Evolutionary conservation across 257 asterid species (phyloP).

Genomic region (Ocimum tenuiflorum): DNA sequence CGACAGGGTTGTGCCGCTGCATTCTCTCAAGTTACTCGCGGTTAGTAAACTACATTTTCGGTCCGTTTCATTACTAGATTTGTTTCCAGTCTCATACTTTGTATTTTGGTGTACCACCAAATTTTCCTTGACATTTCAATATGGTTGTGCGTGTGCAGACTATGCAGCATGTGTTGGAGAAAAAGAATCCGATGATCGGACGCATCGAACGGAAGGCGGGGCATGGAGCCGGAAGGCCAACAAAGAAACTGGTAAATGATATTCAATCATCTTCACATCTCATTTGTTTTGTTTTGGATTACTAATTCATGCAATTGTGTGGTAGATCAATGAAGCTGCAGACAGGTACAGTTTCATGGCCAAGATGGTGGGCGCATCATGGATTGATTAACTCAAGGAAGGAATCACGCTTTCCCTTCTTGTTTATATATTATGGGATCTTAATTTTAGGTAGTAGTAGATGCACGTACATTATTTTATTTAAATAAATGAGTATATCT

Average conservation of each 20-base stretch:
- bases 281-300: neutral
- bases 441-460: too few species aligned
- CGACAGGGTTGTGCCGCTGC: conserved; percentile 76
- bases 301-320: neutral
- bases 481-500: too few species aligned
- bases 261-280: neutral
- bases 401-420: too few species aligned
- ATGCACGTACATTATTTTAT: too few species aligned
- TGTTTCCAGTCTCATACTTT: too few species aligned
- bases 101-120: too few species aligned
- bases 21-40: conserved; percentile 62
- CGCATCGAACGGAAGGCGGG: conserved; percentile 77
- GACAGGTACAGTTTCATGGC: conserved; percentile 70
- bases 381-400: conserved; percentile 35
- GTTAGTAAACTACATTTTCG: too few species aligned
- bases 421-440: too few species aligned
- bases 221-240: conserved; percentile 75
- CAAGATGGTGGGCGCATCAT: conserved; percentile 57
- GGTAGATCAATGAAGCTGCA: conserved; percentile 64
- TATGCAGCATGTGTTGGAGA: conserved; percentile 55
- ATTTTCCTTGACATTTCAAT: too few species aligned
- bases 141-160: conserved; percentile 36
- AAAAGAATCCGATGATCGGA: conserved; percentile 56
- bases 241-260: conserved; percentile 50
- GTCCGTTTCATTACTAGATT: too few species aligned